These are phyloP conservation scores for Rhizodiscina lignyota DNA, from an alignment of 495 filamentous ascomycete genomes.

Conservation along the genomic window DNA sequence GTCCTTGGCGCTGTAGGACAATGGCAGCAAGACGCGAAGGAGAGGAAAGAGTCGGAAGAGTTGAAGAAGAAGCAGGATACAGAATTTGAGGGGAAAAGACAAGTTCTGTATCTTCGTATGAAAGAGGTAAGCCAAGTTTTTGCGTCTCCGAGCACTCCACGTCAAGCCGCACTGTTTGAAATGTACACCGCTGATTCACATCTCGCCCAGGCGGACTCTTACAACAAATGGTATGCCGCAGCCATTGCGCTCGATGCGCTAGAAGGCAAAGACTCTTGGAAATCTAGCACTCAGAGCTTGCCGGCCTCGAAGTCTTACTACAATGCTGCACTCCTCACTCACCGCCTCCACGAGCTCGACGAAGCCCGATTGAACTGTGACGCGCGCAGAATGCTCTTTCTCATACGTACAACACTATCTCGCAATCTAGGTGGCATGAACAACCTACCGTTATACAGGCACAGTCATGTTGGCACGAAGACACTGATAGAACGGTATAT, in stretches of 20 bases:
- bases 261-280: slow-evolving; percentile 75
- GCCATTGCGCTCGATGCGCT: slow-evolving; percentile 67
- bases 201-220: slow-evolving; percentile 15
- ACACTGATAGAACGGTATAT: slow-evolving; percentile 75
- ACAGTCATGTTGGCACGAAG: slow-evolving; percentile 79
- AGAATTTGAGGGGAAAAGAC: slow-evolving; percentile 6
- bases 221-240: slow-evolving; percentile 25
- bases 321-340: slow-evolving; percentile 46
- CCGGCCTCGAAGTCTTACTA: no score
- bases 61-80: background rate
- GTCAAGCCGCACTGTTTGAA: background rate
- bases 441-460: slow-evolving; percentile 63
- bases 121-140: slow-evolving; percentile 14
- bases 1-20: no score
- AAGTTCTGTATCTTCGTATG: slow-evolving; percentile 15
- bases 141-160: slow-evolving; percentile 1
- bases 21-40: no score
- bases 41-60: slow-evolving; percentile 1
- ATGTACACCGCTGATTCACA: slow-evolving; percentile 1
- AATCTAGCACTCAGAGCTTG: slow-evolving; percentile 29
- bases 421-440: slow-evolving; percentile 78
- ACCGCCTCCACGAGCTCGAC: slow-evolving; percentile 55
- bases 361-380: slow-evolving; percentile 60
- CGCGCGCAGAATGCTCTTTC: slow-evolving; percentile 56
- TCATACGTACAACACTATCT: slow-evolving; percentile 65